Conservation (phyloP, 257 asterid genomes). For the Solanum habrochaites region DNA sequence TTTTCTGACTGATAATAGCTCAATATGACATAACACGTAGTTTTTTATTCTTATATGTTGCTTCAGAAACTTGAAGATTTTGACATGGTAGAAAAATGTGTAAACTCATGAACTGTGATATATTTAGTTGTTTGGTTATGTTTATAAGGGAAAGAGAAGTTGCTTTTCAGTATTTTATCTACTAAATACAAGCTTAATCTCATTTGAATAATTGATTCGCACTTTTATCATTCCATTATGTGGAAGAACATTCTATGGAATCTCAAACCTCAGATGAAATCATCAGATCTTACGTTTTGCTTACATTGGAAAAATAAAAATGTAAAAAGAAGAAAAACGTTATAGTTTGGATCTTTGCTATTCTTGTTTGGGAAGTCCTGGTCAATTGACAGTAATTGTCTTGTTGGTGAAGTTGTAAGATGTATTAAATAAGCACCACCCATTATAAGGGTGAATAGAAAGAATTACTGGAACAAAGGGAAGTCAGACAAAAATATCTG, state of each 20-base stretch:
- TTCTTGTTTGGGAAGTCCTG: not conserved
- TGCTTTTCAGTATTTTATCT: not conserved
- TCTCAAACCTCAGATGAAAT: not conserved
- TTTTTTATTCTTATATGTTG: not conserved
- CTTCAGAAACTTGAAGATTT: not conserved
- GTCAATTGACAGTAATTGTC: not conserved
- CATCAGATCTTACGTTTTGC: not conserved
- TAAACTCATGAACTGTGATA: not conserved
- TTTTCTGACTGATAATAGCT: not conserved
- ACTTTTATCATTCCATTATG: not conserved
- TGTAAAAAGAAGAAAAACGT: not conserved
- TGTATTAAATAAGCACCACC: not conserved
- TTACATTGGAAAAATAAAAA: not conserved
- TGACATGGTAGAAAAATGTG: not conserved
- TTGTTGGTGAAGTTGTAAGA: not conserved
- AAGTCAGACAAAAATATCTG: not conserved
- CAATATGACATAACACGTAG: not conserved
- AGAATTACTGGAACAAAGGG: not conserved
- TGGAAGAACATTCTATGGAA: not conserved
- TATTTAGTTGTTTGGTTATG: not conserved
- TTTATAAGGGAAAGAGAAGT: not conserved
- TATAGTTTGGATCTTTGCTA: not conserved
- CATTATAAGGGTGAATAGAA: not conserved
- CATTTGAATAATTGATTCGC: not conserved
- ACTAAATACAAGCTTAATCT: not conserved